phyloP scores from a whole-genome alignment of 139 green algal species.

The Coccomyxa sp. region DNA sequence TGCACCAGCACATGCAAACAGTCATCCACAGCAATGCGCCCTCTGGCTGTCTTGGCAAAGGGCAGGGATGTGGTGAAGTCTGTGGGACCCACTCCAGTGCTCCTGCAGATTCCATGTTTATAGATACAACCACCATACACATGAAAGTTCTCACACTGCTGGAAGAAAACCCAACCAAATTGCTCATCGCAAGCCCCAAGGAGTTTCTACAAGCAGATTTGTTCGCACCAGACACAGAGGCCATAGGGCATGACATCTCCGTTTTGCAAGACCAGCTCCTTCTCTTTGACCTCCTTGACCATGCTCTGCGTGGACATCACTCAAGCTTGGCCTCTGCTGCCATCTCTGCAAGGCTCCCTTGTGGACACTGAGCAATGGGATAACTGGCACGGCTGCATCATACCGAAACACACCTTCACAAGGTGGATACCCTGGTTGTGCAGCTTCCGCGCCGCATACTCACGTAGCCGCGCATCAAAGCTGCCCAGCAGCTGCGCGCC shows the following conservation, averaged over 20 bases:
- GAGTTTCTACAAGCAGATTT: neutral
- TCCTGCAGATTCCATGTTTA: neutral
- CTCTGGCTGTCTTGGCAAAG: conserved; percentile 65
- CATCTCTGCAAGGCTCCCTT: neutral
- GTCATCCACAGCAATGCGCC: conserved; percentile 49
- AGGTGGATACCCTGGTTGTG: conserved; percentile 61
- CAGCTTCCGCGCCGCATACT: conserved; percentile 78
- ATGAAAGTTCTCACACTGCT: neutral
- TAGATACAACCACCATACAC: neutral
- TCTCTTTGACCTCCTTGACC: conserved; percentile 51
- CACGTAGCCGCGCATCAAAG: conserved; percentile 70
- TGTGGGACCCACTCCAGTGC: conserved; percentile 52
- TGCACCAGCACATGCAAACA: conserved; percentile 52
- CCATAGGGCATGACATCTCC: conserved; percentile 69
- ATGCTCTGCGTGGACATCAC: conserved; percentile 39
- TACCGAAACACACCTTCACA: conserved; percentile 36
- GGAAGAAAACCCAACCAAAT: neutral
- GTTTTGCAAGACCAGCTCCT: conserved; percentile 58
- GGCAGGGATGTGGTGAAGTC: conserved; percentile 71
- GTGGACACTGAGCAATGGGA: neutral
- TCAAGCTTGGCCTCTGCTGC: neutral
- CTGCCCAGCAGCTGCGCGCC: conserved; percentile 69
- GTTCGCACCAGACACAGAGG: conserved; percentile 76
- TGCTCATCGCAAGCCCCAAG: no score
- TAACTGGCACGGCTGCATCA: neutral